A percentile compares a stretch with the other conserved stretches of the same genome.
phyloP scores from a whole-genome alignment of 1,139 yeast species.

The Hanseniaspora uvarum region DNA sequence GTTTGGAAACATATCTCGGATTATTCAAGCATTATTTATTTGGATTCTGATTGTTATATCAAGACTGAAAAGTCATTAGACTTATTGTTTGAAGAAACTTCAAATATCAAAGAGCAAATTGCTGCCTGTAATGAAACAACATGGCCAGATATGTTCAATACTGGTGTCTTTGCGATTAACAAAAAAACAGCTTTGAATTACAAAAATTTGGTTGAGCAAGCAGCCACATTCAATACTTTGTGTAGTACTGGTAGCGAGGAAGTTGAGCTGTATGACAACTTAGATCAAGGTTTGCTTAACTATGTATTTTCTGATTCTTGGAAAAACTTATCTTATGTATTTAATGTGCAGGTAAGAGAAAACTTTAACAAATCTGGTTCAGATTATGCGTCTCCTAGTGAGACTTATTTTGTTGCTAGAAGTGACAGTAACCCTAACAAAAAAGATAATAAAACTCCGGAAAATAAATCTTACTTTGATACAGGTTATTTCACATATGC shows the following conservation, averaged over 20 bases:
- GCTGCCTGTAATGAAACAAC: slow-evolving; percentile 87
- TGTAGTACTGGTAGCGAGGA: slow-evolving; percentile 31
- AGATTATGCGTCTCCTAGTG: background rate
- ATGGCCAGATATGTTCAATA: slow-evolving; percentile 91
- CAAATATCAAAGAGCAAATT: slow-evolving; percentile 30
- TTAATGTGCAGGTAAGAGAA: slow-evolving; percentile 58
- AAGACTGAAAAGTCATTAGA: background rate
- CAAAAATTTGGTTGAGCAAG: slow-evolving; percentile 37
- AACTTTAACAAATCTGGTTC: too few relatives aligned
- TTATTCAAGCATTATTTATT: slow-evolving; percentile 9
- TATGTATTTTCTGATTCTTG: slow-evolving; percentile 32
- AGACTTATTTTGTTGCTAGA: background rate
- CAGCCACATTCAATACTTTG: slow-evolving; percentile 39
- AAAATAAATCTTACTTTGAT: background rate
- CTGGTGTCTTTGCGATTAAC: slow-evolving; percentile 65
- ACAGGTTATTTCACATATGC: background rate
- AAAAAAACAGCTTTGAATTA: background rate
- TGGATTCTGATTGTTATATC: slow-evolving; percentile 14
- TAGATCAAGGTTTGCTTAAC: slow-evolving; percentile 88
- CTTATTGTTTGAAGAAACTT: background rate
- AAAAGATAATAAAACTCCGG: background rate
- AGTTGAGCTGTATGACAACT: slow-evolving; percentile 69
- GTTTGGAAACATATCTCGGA: slow-evolving; percentile 1
- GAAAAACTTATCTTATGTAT: slow-evolving; percentile 66
- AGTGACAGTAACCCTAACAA: background rate